These are phyloP conservation scores for Crithidia fasciculata DNA, from an alignment of 208 protist species.

Conservation along the genomic window DNA sequence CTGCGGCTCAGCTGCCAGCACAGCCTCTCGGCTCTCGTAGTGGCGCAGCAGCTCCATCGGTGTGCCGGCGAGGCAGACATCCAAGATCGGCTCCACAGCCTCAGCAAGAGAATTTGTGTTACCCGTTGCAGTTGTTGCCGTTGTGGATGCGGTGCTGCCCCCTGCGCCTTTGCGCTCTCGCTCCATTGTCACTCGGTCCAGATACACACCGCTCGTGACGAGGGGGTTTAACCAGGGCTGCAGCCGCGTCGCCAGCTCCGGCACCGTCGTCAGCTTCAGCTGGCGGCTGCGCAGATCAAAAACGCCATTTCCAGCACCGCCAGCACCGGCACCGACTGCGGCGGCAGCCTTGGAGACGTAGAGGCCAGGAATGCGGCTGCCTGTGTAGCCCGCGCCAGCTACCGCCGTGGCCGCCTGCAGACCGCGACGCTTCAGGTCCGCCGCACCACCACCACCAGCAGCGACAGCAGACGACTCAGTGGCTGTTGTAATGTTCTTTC, in stretches of 20 bases:
- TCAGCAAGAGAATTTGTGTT: neutral
- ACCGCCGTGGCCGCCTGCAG: slow-evolving; percentile 2
- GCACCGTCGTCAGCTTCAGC: slow-evolving; percentile 49
- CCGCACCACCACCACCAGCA: neutral
- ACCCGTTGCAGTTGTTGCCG: neutral
- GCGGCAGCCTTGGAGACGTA: slow-evolving; percentile 29
- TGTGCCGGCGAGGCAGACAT: slow-evolving; percentile 64
- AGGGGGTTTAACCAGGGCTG: slow-evolving; percentile 64
- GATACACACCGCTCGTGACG: slow-evolving; percentile 41
- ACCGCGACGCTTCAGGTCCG: neutral
- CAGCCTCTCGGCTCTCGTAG: slow-evolving; percentile 53
- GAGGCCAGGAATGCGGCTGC: slow-evolving; percentile 8
- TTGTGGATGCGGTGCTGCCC: neutral
- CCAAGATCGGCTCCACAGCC: slow-evolving; percentile 32
- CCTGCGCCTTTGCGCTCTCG: slow-evolving; percentile 31
- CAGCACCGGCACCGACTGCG: neutral
- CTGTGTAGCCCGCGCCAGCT: neutral
- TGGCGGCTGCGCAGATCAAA: slow-evolving; percentile 31
- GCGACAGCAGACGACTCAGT: neutral
- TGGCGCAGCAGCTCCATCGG: slow-evolving; percentile 56
- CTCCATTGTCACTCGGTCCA: slow-evolving; percentile 70
- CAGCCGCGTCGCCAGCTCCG: slow-evolving; percentile 46
- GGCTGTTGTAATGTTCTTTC: slow-evolving; percentile 5
- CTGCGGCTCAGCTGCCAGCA: slow-evolving; percentile 27
- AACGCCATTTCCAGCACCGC: neutral